Base-by-base conservation (phyloP, 768 basidiomycete genomes). In the Plicaturopsis crispa region DNA sequence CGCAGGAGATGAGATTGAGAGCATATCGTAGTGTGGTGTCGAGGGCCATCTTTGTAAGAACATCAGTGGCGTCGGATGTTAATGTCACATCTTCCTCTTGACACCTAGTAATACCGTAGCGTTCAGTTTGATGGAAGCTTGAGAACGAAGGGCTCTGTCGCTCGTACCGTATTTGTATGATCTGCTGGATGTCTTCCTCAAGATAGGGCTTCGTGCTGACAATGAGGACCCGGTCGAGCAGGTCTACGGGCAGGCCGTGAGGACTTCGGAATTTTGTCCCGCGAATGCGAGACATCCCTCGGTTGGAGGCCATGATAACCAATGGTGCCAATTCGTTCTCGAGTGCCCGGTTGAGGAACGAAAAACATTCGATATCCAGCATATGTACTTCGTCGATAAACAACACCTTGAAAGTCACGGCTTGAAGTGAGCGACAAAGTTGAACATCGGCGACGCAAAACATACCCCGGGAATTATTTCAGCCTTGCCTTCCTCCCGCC, bases 381-480 rank as follows among this genome's bases (percentile, higher is more conserved):
- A 99, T 99, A 70, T 98, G 94, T 10, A 97, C 94, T 64, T 97
- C 94, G 61, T 98, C 94, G 50, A 97, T 96, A 69, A 97, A 97
- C 10, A 96, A 69, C n/a, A 96, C 89, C 89, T 93, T 50, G 10
- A 28, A 14, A 21, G 31, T 23, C 39, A 35, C 14, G 8, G 8
- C 26, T n/a, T n/a, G n/a, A n/a, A n/a, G n/a, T n/a, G n/a, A n/a
- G n/a, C n/a, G n/a, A 24, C 14, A 48, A 19, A 11, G 38, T 2
- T 41, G 38, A 3, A 5, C 11, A 16, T 34, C 7, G 20, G 20
- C 7, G 26, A 28, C 26, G 19, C 16, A 22, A 43, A 30, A 74
- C 78, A 35, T 54, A 94, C 94, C 3, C 94, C 94, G 24, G 94
- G 94, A 3, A 98, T 85, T 41, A 98, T 90, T 56, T 92, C 91